Evolutionary conservation across 495 filamentous ascomycete species (phyloP), one percentile per base, ranked within the genome.

Genomic region (Parathielavia appendiculata): DNA sequence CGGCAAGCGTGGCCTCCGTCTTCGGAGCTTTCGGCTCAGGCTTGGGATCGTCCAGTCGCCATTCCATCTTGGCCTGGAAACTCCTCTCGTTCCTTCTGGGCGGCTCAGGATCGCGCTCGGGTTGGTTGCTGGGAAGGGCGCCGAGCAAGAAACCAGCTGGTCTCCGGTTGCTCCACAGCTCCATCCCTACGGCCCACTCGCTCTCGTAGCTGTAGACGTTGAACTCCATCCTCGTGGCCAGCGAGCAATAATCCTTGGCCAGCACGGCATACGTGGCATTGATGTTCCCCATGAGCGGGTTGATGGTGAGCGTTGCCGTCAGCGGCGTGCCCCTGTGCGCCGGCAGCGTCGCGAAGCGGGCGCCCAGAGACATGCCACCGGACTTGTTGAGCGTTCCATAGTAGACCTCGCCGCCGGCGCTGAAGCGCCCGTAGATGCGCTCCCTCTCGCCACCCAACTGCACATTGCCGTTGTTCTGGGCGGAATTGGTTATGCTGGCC

Each of bases 121-220:
- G 58, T 12, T 63, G 49, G 17, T 32, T 32, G 22, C 30, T 41
- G 4, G 62, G 59, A 22, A 68, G 63, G 49, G 72, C 66, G 56
- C 76, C 76, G 7, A 75, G 66, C 17, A 76, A 68, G 17, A 77
- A 74, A 8, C 72, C 61, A 43, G 71, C 69, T 36, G 70, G 75
- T 61, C 69, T 61, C 52, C 66, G 70, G 70, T 81, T 70, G 71
- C 80, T 81, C 92, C 95, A 98, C 32, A 97, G 75, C 71, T 98
- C 95, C 69, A 86, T 88, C 13, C 95, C 93, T 10, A 96, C 77
- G 41, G 87, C 86, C 76, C 96, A 81, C 39, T 95, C 91, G 68
- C 90, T 95, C 75, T 97, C 93, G 75, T 96, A 98, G 65, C 89
- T 95, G 74, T 96, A 97, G 51, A 96, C 90, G 68, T 98, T 98